These are phyloP conservation scores for Thuja plicata DNA, from an alignment of 83 land plant genomes.

Conservation along the genomic window DNA sequence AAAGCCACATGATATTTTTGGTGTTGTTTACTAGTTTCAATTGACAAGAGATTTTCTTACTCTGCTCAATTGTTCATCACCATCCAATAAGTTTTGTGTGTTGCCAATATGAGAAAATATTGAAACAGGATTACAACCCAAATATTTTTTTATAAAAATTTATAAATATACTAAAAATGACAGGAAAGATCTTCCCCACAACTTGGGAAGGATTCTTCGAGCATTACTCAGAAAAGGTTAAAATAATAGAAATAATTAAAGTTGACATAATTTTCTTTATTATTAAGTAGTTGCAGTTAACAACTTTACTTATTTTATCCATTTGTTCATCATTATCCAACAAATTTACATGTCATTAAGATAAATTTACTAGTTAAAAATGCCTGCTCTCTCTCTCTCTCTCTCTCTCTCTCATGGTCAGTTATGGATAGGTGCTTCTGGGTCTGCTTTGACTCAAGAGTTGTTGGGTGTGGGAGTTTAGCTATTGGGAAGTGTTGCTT, in stretches of 20 bases:
- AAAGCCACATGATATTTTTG: slow-evolving; percentile 64
- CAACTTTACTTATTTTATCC: no score
- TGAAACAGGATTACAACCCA: neutral
- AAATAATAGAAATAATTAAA: neutral
- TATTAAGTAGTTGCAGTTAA: no score
- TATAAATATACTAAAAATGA: neutral
- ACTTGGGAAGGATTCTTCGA: neutral
- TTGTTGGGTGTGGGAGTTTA: no score
- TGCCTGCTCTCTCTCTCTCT: no score
- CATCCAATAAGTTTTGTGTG: neutral
- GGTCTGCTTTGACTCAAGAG: no score
- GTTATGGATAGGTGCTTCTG: no score
- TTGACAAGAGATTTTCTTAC: slow-evolving; percentile 52
- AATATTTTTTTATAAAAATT: neutral
- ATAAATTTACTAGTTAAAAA: no score
- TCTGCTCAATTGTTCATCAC: slow-evolving; percentile 48
- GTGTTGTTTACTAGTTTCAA: slow-evolving; percentile 56
- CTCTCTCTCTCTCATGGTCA: no score
- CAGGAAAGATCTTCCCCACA: no score
- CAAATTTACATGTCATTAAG: no score
- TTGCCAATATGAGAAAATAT: neutral
- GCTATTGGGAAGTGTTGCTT: no score
- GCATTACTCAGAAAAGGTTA: neutral
- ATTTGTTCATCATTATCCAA: no score
- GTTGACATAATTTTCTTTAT: neutral